Conservation (phyloP, 768 basidiomycete genomes). For the Boletus vinaceobasis region DNA sequence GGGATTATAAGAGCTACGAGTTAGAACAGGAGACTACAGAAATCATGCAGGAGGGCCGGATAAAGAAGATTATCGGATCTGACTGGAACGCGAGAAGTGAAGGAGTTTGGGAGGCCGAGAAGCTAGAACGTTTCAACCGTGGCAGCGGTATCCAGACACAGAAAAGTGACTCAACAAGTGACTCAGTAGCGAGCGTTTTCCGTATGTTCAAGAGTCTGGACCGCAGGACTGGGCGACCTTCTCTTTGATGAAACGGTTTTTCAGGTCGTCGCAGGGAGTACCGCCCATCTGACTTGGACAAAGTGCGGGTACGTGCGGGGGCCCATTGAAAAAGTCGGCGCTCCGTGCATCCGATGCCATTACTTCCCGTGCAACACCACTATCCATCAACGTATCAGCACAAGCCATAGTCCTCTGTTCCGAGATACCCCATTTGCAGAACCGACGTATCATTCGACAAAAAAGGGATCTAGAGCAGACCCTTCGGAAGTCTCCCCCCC, state of each 20-base stretch:
- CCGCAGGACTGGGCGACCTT: not conserved
- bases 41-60: slow-evolving; percentile 26
- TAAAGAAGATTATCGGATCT: slow-evolving; percentile 35
- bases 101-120: not conserved
- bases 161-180: not conserved
- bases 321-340: not conserved
- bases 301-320: too few relatives aligned
- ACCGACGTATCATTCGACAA: not conserved
- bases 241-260: not conserved
- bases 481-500: not conserved
- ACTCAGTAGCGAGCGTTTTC: not conserved
- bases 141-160: not conserved
- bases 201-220: not conserved
- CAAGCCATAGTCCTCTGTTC: not conserved
- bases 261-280: not conserved
- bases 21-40: slow-evolving; percentile 13
- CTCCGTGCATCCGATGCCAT: not conserved
- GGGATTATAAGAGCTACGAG: slow-evolving; percentile 29
- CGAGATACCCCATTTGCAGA: slow-evolving; percentile 11
- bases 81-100: not conserved
- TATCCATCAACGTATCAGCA: not conserved
- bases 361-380: not conserved
- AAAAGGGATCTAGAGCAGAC: not conserved
- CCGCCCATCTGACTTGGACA: not conserved
- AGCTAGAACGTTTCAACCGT: not conserved